Percentiles rank a stretch among this genome's conserved stretches.
phyloP scores from a whole-genome alignment of 768 basidiomycete species.

The Suillus fuscotomentosus region DNA sequence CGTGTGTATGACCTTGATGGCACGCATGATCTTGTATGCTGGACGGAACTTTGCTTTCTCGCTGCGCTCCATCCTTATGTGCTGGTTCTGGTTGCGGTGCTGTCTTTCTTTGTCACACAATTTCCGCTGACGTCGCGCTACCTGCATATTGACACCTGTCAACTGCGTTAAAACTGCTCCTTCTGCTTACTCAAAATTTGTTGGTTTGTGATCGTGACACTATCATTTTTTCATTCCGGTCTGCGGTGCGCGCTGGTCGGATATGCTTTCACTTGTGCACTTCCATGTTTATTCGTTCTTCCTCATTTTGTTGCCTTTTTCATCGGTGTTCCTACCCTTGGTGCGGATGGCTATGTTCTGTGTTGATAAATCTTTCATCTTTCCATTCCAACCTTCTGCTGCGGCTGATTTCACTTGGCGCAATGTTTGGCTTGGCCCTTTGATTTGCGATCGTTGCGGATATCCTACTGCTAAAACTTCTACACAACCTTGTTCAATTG shows the following conservation, averaged over 20 bases:
- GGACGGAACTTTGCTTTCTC: not conserved
- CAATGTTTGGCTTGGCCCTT: not conserved
- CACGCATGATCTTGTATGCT: not conserved
- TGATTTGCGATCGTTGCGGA: not conserved
- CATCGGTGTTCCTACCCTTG: not conserved
- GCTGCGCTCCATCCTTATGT: not conserved
- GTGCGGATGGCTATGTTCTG: not conserved
- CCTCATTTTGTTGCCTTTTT: not conserved
- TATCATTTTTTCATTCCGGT: not conserved
- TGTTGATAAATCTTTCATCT: not conserved
- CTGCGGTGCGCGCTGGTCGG: not conserved
- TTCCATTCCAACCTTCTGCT: not conserved
- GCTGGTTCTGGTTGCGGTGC: not conserved
- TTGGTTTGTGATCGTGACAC: not conserved
- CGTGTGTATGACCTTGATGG: not conserved
- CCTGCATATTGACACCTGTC: not conserved
- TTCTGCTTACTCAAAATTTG: not conserved
- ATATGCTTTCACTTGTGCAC: not conserved
- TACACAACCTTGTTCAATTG: not conserved
- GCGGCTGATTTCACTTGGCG: not conserved
- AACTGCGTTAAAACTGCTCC: not conserved
- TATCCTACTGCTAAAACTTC: not conserved
- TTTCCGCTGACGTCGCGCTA: not conserved
- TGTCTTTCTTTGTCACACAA: not conserved
- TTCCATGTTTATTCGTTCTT: not conserved